phyloP scores from a whole-genome alignment of 805 yeast species.

The Kodamaea kaohsiungensis region DNA sequence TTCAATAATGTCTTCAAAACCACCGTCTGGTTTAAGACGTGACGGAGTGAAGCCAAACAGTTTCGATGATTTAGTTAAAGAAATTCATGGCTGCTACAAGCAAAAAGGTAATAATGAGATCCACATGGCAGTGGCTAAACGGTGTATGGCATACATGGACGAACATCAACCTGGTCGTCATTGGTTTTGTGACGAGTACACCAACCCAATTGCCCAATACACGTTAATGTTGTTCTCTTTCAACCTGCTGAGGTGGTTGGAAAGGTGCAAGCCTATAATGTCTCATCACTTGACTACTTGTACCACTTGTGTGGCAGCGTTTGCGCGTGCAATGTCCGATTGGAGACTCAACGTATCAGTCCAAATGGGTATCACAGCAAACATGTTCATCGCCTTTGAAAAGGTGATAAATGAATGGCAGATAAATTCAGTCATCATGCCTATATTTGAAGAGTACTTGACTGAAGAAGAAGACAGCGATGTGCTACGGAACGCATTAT shows the following conservation, averaged over 20 bases:
- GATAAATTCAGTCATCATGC: not conserved
- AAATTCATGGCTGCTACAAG: constrained; percentile 25
- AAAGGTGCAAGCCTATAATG: constrained; percentile 42
- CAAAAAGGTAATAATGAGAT: constrained; percentile 27
- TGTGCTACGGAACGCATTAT: constrained; percentile 10
- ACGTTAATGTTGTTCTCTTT: constrained; percentile 63
- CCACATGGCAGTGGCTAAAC: constrained; percentile 28
- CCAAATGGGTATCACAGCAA: constrained; percentile 5
- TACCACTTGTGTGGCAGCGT: constrained; percentile 52
- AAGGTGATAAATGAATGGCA: constrained; percentile 6
- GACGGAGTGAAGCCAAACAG: constrained; percentile 18
- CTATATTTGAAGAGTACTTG: not conserved
- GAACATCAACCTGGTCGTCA: constrained; percentile 34
- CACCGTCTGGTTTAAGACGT: not conserved
- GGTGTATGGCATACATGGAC: constrained; percentile 25
- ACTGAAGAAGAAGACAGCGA: not conserved
- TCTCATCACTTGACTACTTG: constrained; percentile 48
- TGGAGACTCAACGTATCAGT: constrained; percentile 6
- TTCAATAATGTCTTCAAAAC: not conserved
- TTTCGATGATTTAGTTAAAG: constrained; percentile 24
- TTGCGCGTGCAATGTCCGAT: constrained; percentile 44
- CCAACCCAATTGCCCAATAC: constrained; percentile 53
- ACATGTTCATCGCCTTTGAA: constrained; percentile 8
- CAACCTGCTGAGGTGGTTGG: constrained; percentile 10
- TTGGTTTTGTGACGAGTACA: constrained; percentile 55